Evolutionary conservation across 805 yeast species (phyloP).

Genomic region (Kodamaea neixiangensis): DNA sequence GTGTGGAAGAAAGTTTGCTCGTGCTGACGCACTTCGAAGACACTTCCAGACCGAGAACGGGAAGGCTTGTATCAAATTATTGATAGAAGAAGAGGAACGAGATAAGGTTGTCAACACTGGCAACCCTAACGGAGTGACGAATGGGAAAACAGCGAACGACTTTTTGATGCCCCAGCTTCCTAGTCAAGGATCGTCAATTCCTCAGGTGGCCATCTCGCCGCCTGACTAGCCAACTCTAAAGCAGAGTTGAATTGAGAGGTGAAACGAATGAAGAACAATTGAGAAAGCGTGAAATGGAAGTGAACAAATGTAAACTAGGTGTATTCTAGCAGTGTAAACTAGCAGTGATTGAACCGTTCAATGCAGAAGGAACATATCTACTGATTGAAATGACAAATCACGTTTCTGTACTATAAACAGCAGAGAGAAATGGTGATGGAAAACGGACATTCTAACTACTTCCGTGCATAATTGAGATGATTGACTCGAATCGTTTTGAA

Average conservation of each 20-base stretch:
- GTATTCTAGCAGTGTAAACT: not conserved
- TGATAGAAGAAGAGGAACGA: conserved; percentile 43
- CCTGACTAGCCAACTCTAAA: conserved; percentile 33
- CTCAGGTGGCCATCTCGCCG: conserved; percentile 42
- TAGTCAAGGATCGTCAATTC: conserved; percentile 17
- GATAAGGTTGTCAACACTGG: conserved; percentile 21
- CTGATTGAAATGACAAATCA: not conserved
- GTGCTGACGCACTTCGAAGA: conserved; percentile 47
- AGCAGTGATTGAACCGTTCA: not conserved
- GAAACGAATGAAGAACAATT: not conserved
- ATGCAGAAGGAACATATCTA: not conserved
- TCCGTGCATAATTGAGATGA: not conserved
- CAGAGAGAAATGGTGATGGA: not conserved
- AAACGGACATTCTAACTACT: too few relatives aligned
- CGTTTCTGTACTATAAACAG: not conserved
- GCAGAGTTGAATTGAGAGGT: too few relatives aligned
- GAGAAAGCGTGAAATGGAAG: not conserved
- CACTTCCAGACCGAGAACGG: conserved; percentile 52
- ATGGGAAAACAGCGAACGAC: conserved; percentile 12
- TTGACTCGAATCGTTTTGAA: not conserved
- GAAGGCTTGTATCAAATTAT: conserved; percentile 40
- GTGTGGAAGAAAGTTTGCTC: conserved; percentile 47
- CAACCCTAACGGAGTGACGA: conserved; percentile 10
- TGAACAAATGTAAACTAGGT: not conserved
- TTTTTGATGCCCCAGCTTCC: conserved; percentile 9